Conservation (phyloP, 2,329 filamentous ascomycete genomes). For the Exutisphaerella laricina region DNA sequence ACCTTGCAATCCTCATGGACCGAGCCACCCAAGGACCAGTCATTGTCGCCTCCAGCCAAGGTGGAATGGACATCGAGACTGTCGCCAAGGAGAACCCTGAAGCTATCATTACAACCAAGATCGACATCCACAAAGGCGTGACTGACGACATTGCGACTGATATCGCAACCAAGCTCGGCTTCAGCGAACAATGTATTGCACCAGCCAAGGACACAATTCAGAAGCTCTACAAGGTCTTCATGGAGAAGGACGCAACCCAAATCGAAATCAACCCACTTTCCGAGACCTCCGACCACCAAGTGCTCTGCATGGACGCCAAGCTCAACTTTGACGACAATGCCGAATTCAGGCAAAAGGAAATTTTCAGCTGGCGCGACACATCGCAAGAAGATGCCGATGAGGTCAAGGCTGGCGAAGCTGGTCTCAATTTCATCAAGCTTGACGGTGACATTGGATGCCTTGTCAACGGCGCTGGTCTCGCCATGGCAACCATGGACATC, state of each 20-base stretch:
- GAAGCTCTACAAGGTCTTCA: constrained; percentile 98
- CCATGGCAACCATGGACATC: constrained; percentile 99
- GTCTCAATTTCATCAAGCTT: constrained; percentile 99
- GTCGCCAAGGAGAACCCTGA: constrained; percentile 97
- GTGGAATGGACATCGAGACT: constrained; percentile 98
- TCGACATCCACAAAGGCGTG: constrained; percentile 91
- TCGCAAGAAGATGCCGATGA: constrained; percentile 96
- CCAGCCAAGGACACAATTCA: constrained; percentile 95
- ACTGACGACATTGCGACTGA: constrained; percentile 89
- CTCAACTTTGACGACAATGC: constrained; percentile 99
- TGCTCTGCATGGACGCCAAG: constrained; percentile 99
- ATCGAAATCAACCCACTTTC: constrained; percentile 99
- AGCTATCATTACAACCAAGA: constrained; percentile 87
- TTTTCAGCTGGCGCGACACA: constrained; percentile 89
- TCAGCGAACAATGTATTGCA: constrained; percentile 95
- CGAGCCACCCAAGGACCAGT: constrained; percentile 83
- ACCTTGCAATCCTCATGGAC: constrained; percentile 98
- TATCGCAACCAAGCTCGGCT: constrained; percentile 88
- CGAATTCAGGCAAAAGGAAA: constrained; percentile 94
- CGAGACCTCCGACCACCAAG: constrained; percentile 96
- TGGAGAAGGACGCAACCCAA: constrained; percentile 96
- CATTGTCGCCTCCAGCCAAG: constrained; percentile 96
- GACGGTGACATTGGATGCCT: constrained; percentile 99
- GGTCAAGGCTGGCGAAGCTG: constrained; percentile 88
- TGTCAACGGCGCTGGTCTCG: constrained; percentile 97